phyloP scores from a whole-genome alignment of 805 yeast species.

The Candida morakotiae region DNA sequence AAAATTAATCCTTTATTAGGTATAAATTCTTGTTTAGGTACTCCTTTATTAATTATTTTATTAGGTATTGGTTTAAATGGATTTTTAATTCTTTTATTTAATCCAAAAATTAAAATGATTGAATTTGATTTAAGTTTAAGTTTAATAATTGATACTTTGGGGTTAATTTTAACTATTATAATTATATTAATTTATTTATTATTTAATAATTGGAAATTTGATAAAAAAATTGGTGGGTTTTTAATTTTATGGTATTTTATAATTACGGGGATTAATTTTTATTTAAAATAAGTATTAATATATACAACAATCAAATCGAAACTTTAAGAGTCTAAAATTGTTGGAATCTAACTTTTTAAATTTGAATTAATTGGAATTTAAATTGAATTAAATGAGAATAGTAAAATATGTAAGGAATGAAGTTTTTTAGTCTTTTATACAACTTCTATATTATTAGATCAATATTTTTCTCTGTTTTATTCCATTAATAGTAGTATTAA shows the following conservation, averaged over 20 bases:
- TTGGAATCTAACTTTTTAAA: too few species aligned
- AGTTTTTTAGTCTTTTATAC: too few species aligned
- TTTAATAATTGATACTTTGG: conserved; percentile 21
- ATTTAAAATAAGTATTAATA: conserved; percentile 6
- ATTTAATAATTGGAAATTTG: conserved; percentile 30
- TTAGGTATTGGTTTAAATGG: conserved; percentile 51
- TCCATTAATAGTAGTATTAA: too few species aligned
- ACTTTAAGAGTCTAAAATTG: too few species aligned
- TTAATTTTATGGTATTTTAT: conserved; percentile 18
- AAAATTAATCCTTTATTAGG: conserved; percentile 37
- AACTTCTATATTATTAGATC: too few species aligned
- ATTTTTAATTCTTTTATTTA: conserved; percentile 19
- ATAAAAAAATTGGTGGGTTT: conserved; percentile 23
- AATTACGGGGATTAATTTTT: conserved; percentile 17
- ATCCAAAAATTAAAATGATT: conserved; percentile 7
- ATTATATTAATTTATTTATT: conserved; percentile 25
- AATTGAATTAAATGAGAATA: too few species aligned
- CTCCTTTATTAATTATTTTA: conserved; percentile 46
- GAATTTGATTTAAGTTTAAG: conserved; percentile 19
- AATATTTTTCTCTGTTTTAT: too few species aligned
- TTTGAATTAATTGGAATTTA: too few species aligned
- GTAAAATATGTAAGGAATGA: too few species aligned
- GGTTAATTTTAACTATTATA: conserved; percentile 20
- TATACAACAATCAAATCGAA: neutral
- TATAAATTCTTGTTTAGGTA: conserved; percentile 50